Base-by-base conservation (phyloP, 2,329 filamentous ascomycete genomes). In the Xylariaceae sp. region DNA sequence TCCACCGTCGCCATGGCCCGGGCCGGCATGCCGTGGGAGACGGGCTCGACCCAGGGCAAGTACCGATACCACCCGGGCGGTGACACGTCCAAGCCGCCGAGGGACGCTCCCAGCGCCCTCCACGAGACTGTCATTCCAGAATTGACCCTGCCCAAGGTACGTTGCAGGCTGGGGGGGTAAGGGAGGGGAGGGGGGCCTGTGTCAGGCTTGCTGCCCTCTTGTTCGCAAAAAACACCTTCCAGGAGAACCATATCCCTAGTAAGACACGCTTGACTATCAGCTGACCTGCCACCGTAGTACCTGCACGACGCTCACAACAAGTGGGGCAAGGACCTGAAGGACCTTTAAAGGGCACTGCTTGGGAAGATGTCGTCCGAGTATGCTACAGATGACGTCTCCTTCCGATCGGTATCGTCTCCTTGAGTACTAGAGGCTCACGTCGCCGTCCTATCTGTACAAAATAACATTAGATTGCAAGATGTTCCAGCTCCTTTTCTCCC, bases 221-320 rank as follows among this genome's bases (percentile, higher is more conserved):
- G n/a, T n/a, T n/a, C n/a, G n/a, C n/a, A n/a, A n/a, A n/a, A n/a
- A n/a, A n/a, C n/a, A n/a, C n/a, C n/a, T n/a, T n/a, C n/a, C n/a
- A n/a, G n/a, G n/a, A n/a, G n/a, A n/a, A n/a, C n/a, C n/a, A n/a
- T n/a, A n/a, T n/a, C n/a, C n/a, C n/a, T n/a, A n/a, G n/a, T n/a
- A n/a, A n/a, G n/a, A n/a, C 29, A 13, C 40, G n/a, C n/a, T n/a
- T n/a, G n/a, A n/a, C n/a, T n/a, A n/a, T n/a, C n/a, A n/a, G n/a
- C n/a, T n/a, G n/a, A n/a, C 29, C 7, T 19, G 16, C 5, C 16
- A 31, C 15, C 15, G 37, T 53, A 93, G 86, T 75, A 82, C 55
- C 77, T 95, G 46, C 92, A 98, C 69, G 92, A 98, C 52, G 83
- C 83, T 70, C 96, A 83, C 79, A 98, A 98, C 84, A 98, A 98